Evolutionary conservation across 371 early-diverging fungal species (phyloP), one percentile per base, ranked within the genome.

Genomic region (Zychaea mexicana): DNA sequence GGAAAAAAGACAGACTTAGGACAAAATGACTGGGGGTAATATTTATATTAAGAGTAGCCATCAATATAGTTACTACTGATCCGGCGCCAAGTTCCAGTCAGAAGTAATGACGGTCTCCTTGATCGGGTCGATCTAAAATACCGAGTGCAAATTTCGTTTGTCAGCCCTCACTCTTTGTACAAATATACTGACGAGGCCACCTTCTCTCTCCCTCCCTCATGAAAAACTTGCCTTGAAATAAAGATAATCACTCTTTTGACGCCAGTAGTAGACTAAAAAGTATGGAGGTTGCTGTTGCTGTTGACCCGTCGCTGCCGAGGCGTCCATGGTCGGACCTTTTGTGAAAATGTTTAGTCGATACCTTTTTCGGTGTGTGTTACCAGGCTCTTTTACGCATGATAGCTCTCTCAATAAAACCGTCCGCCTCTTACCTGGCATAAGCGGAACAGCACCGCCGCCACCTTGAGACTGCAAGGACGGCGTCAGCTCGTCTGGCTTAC

Each of bases 191-290:
- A 42, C 42, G 5, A 42, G 4, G n/a, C 13, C 15, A 8, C 8
- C 2, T 36, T 15, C 36, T 36, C 36, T 36, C 36, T 36, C 15
- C 36, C 36, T 36, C 36, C 15, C 36, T 36, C 15, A 26, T 54
- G 30, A 13, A 28, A 27, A 28, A 28, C 52, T 61, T 55, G 69
- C 73, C 66, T 73, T 77, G 68, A 86, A 88, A 71, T 77, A 85
- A n/a, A 86, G 69, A 60, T 84, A 89, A 57, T 88, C 89, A 52
- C 85, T 85, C 60, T 82, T 81, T 24, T 81, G 83, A 57, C 87
- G 73, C 87, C 87, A 87, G 30, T 87, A 78, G 72, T 89, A 89
- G 39, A 86, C 71, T 31, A 86, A 66, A 60, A 81, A 84, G 46
- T 68, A 73, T n/a, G 73, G 69, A 28, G 68, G 65, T 49, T 67